A percentile compares a stretch with the other conserved stretches of the same genome.
phyloP scores from a whole-genome alignment of 2,329 filamentous ascomycete species.

The Aspergillus neoniger region DNA sequence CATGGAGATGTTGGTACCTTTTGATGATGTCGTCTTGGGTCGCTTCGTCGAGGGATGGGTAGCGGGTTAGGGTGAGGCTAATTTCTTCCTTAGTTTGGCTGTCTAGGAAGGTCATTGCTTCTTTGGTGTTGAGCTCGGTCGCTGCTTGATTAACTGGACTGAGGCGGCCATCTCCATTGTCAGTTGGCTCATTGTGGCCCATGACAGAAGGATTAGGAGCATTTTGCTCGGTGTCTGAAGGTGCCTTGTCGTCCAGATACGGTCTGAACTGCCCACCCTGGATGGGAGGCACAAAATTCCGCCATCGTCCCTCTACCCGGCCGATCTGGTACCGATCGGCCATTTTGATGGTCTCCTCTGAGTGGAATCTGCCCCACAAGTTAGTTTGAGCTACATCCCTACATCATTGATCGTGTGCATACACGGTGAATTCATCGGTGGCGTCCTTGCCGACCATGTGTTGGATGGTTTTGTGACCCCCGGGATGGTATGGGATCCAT shows the following conservation, averaged over 20 bases:
- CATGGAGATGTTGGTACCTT: constrained; percentile 49
- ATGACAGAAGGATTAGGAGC: too few relatives aligned
- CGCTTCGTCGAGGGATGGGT: constrained; percentile 69
- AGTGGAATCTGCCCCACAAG: constrained; percentile 68
- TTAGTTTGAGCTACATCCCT: constrained; percentile 14
- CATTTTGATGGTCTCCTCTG: constrained; percentile 66
- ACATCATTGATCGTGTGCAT: constrained; percentile 21
- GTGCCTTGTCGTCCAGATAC: constrained; percentile 35
- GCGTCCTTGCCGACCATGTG: constrained; percentile 93
- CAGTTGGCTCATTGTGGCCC: background rate
- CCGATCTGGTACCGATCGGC: constrained; percentile 84
- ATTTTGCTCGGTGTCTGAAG: background rate
- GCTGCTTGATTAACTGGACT: background rate
- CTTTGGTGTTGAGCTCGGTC: background rate
- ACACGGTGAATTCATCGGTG: constrained; percentile 89
- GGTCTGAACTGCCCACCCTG: constrained; percentile 76
- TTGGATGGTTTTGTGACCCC: constrained; percentile 80
- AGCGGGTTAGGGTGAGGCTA: constrained; percentile 56
- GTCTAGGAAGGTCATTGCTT: constrained; percentile 23
- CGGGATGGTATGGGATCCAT: constrained; percentile 87
- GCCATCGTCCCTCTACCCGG: constrained; percentile 74
- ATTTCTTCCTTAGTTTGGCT: constrained; percentile 15
- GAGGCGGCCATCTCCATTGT: background rate
- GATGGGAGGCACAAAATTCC: constrained; percentile 83
- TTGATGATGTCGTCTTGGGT: constrained; percentile 73